phyloP scores from a whole-genome alignment of 2,329 filamentous ascomycete species.

The Magnaporthiopsis rhizophila region DNA sequence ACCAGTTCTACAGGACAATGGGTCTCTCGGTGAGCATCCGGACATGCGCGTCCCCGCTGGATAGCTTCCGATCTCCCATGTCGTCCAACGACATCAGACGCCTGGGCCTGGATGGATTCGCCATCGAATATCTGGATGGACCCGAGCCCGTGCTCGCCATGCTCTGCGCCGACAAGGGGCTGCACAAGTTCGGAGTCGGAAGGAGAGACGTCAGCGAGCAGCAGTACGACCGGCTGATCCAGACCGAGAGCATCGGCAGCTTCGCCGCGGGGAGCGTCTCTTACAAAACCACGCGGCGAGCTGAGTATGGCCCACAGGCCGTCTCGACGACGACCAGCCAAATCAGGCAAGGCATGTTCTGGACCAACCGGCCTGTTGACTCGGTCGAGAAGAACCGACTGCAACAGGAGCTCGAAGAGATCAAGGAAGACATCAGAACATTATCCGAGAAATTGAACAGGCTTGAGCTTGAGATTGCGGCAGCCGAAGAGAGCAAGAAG shows the following conservation, averaged over 20 bases:
- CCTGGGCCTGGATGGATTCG: conserved; percentile 71
- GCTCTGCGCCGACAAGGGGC: conserved; percentile 65
- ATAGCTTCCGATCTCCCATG: conserved; percentile 47
- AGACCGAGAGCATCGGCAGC: conserved; percentile 47
- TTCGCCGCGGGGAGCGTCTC: conserved; percentile 62
- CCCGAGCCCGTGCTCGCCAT: conserved; percentile 80
- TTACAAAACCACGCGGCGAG: conserved; percentile 61
- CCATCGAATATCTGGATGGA: conserved; percentile 70
- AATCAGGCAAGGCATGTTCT: conserved; percentile 55
- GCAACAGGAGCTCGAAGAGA: conserved; percentile 40
- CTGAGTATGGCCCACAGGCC: conserved; percentile 71
- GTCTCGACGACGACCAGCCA: conserved; percentile 59
- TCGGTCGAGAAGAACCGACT: conserved; percentile 54
- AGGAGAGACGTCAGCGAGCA: conserved; percentile 54
- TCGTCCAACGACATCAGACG: conserved; percentile 43
- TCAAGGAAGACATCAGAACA: conserved; percentile 25
- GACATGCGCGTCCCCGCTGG: conserved; percentile 46
- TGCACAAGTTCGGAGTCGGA: conserved; percentile 63
- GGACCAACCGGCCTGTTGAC: conserved; percentile 74
- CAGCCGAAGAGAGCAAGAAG: conserved; percentile 27
- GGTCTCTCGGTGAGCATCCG: conserved; percentile 66
- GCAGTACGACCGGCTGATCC: conserved; percentile 59
- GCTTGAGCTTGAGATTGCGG: conserved; percentile 25
- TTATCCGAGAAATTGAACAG: conserved; percentile 26
- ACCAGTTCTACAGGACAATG: conserved; percentile 55